Evolutionary conservation across 2,329 filamentous ascomycete genomes (phyloP).

Genomic region (Fusarium sp.): DNA sequence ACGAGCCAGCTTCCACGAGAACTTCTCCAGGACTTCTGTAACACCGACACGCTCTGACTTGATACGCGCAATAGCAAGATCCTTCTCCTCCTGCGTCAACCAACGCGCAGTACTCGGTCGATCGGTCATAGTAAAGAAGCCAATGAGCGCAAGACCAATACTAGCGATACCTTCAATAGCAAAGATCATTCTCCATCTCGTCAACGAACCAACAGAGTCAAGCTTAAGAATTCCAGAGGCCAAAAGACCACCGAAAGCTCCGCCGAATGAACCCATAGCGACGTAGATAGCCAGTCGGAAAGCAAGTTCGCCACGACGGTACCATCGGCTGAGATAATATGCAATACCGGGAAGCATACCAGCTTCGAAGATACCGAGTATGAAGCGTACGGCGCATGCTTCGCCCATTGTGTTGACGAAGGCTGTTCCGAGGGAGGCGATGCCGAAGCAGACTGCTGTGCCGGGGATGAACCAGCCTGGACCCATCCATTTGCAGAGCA

Average conservation of each 20-base stretch:
- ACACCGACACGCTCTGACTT: slow-evolving; percentile 69
- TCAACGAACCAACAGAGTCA: slow-evolving; percentile 1
- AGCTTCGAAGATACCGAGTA: slow-evolving; percentile 71
- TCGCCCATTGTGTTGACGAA: slow-evolving; percentile 27
- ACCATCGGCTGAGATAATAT: slow-evolving; percentile 73
- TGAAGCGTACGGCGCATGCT: slow-evolving; percentile 64
- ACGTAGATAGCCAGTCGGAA: slow-evolving; percentile 20
- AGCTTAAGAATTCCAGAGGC: slow-evolving; percentile 16
- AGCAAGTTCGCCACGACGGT: slow-evolving; percentile 56
- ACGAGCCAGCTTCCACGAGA: slow-evolving; percentile 22
- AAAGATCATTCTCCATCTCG: slow-evolving; percentile 54
- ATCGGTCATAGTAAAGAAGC: slow-evolving; percentile 68
- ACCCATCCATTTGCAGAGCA: slow-evolving; percentile 71
- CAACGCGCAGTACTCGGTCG: slow-evolving; percentile 72
- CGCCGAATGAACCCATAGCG: slow-evolving; percentile 24
- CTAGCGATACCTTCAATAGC: slow-evolving; percentile 66
- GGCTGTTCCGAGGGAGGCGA: slow-evolving; percentile 16
- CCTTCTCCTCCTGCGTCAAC: slow-evolving; percentile 71
- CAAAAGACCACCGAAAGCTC: slow-evolving; percentile 2
- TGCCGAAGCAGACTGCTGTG: slow-evolving; percentile 56
- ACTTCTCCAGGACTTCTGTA: slow-evolving; percentile 55
- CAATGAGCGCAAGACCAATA: neutral
- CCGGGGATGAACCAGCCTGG: slow-evolving; percentile 73
- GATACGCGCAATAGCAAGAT: slow-evolving; percentile 70
- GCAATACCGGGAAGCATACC: slow-evolving; percentile 74